Percentiles rank a stretch among this genome's conserved stretches.
phyloP scores from a whole-genome alignment of 2,329 filamentous ascomycete species.

The Amylocarpus encephaloides region DNA sequence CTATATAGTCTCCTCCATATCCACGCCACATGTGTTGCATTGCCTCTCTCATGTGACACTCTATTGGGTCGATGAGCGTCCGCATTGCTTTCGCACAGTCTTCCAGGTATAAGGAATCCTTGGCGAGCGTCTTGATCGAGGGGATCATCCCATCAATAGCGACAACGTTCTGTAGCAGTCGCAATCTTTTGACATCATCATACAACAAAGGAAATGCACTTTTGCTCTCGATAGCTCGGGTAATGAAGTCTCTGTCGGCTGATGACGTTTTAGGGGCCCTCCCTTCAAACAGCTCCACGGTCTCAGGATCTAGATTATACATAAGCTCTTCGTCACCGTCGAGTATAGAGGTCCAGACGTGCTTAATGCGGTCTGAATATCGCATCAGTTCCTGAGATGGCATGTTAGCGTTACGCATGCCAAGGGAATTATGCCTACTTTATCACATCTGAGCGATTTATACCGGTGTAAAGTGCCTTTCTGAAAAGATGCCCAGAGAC shows the following conservation, averaged over 20 bases:
- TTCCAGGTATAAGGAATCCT: slow-evolving; percentile 14
- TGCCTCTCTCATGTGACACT: slow-evolving; percentile 11
- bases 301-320: slow-evolving; percentile 12
- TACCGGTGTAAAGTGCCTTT: slow-evolving; percentile 9
- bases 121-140: slow-evolving; percentile 11
- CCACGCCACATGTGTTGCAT: slow-evolving; percentile 33
- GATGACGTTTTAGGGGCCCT: slow-evolving; percentile 8
- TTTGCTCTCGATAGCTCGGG: slow-evolving; percentile 9
- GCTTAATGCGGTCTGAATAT: slow-evolving; percentile 13
- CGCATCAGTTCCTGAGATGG: slow-evolving; percentile 9
- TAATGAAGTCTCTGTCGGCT: slow-evolving; percentile 11
- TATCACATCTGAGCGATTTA: slow-evolving; percentile 9
- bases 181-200: slow-evolving; percentile 8
- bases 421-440: slow-evolving; percentile 8
- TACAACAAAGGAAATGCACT: slow-evolving; percentile 9
- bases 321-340: slow-evolving; percentile 8
- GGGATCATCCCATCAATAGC: slow-evolving; percentile 11
- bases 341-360: slow-evolving; percentile 8
- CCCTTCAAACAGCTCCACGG: slow-evolving; percentile 9
- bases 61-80: slow-evolving; percentile 9
- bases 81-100: slow-evolving; percentile 7
- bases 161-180: slow-evolving; percentile 11
- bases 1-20: slow-evolving; percentile 32
- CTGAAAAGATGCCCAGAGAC: slow-evolving; percentile 8
- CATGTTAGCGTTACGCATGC: slow-evolving; percentile 1